Evolutionary conservation across 306 rosid species (phyloP).

Genomic region (Corylus heterophylla): DNA sequence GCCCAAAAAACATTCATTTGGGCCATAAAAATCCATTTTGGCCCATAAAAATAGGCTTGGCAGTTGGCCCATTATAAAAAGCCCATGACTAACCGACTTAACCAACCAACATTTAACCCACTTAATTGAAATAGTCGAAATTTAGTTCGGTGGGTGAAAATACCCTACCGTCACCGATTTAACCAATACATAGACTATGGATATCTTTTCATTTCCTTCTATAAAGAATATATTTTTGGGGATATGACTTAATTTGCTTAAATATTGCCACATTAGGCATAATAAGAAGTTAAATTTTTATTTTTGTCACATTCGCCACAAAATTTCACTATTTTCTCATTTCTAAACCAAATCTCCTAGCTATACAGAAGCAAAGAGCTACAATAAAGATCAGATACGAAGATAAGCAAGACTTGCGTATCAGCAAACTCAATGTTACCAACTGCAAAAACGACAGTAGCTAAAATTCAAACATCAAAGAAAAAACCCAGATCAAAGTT

Average conservation of each 20-base stretch:
- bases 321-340: not conserved
- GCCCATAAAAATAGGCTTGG: too few species aligned
- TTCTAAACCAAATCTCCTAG: not conserved
- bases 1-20: too few species aligned
- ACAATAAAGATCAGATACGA: not conserved
- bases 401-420: not conserved
- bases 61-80: too few species aligned
- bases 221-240: not conserved
- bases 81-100: too few species aligned
- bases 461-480: not conserved
- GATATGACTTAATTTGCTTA: not conserved
- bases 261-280: not conserved
- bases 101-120: too few species aligned
- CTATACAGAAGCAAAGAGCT: not conserved
- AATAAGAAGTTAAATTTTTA: too few species aligned
- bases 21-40: too few species aligned
- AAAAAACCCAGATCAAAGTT: conserved; percentile 6
- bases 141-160: too few species aligned
- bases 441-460: not conserved
- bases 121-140: too few species aligned
- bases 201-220: not conserved
- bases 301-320: not conserved
- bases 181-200: not conserved
- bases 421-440: not conserved
- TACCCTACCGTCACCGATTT: too few species aligned